These are phyloP conservation scores for Fulvia fulva DNA, from an alignment of 2,329 filamentous ascomycete species.

Conservation along the genomic window DNA sequence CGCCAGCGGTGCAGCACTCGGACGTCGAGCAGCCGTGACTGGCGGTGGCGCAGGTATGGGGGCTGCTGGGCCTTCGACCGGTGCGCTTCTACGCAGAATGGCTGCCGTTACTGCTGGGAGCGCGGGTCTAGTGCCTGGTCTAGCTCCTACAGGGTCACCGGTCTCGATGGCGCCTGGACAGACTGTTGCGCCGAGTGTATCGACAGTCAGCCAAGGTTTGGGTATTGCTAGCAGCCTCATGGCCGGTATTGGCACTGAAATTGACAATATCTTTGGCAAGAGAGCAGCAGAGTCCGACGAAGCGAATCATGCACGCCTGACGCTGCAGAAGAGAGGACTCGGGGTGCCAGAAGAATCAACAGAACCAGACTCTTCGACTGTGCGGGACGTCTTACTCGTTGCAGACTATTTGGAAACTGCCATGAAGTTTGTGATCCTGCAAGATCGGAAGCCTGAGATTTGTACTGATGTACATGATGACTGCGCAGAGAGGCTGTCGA, in stretches of 20 bases:
- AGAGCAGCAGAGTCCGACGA: background rate
- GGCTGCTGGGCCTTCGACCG: background rate
- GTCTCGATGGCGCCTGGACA: background rate
- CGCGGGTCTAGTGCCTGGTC: background rate
- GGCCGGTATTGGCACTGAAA: too few relatives aligned
- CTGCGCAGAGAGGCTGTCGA: background rate
- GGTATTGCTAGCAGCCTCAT: too few relatives aligned
- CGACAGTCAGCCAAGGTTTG: too few relatives aligned
- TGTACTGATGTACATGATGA: background rate
- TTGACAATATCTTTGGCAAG: too few relatives aligned
- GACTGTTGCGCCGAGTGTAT: background rate
- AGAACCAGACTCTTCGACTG: too few relatives aligned
- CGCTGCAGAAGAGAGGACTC: too few relatives aligned
- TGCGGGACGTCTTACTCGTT: too few relatives aligned
- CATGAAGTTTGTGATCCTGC: background rate
- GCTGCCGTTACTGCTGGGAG: background rate
- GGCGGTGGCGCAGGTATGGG: background rate
- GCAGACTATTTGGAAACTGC: too few relatives aligned
- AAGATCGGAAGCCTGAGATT: background rate
- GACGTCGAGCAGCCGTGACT: background rate
- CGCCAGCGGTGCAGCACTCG: background rate
- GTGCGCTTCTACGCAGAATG: background rate
- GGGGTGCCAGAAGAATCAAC: too few relatives aligned
- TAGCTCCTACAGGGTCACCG: background rate
- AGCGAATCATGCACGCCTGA: too few relatives aligned